Conservation (phyloP, 768 basidiomycete genomes). For the Suillus subalutaceus region DNA sequence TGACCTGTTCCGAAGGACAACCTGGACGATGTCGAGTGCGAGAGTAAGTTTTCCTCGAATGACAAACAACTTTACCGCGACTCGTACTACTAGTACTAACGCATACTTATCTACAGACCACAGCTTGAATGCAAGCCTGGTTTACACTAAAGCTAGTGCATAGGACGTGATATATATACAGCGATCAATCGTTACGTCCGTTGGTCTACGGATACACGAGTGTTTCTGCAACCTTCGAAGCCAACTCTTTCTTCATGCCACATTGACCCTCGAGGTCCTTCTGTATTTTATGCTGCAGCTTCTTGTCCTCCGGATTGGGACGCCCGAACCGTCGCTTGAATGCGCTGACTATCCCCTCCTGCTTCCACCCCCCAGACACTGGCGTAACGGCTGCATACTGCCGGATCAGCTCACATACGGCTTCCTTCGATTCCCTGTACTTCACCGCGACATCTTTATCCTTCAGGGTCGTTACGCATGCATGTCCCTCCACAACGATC, state of each 20-base stretch:
- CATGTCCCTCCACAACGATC: conserved; percentile 36
- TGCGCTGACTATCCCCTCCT: background rate
- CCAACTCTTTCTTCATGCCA: background rate
- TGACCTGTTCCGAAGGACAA: too few species aligned
- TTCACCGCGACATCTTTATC: conserved; percentile 36
- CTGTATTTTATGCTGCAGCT: background rate
- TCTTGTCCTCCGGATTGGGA: background rate
- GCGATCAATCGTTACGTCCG: background rate
- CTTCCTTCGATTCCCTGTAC: conserved; percentile 35
- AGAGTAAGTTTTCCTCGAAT: too few species aligned
- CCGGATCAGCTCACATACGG: conserved; percentile 21
- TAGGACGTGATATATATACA: background rate
- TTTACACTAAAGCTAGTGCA: background rate
- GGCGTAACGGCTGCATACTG: background rate
- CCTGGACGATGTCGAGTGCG: too few species aligned
- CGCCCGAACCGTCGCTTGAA: background rate
- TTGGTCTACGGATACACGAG: background rate
- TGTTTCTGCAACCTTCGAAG: background rate
- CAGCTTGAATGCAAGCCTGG: too few species aligned
- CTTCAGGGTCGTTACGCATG: conserved; percentile 42
- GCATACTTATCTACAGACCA: too few species aligned
- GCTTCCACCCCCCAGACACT: background rate
- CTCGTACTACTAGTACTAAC: too few species aligned
- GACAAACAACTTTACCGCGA: too few species aligned
- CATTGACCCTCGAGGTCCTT: background rate